Base-by-base conservation (phyloP, 2,329 filamentous ascomycete genomes). In the Lachnellula cervina region DNA sequence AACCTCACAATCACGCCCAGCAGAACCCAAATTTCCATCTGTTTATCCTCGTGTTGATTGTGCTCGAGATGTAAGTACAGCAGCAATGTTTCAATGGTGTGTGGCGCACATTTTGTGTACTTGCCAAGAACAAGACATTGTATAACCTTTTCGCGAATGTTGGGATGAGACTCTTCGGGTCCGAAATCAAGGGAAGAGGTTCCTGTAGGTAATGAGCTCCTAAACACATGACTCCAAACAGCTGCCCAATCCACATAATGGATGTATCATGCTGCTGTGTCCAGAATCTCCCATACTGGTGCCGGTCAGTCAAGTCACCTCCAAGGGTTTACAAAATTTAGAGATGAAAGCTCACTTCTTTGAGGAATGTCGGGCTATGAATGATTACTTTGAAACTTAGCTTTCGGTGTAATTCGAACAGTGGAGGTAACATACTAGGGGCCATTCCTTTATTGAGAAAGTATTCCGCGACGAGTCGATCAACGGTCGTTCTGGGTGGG, bases 1-100 rank as follows among this genome's bases (percentile, higher is more conserved):
- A 81, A 68, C 13, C 80, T 76, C 44, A 83, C 71, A 38, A 76
- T 71, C 2, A 80, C 73, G 3, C 76, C 75, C 0, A 74, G 76
- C 16, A 83, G 68, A 49, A 83, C 67, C 66, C 81, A 84, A 64
- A 75, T 77, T 59, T 77, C 77, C 69, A 79, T 78, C 64, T 81
- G 78, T 14, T 74, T 73, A 19, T 74, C 73, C n/a, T 75, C 72
- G 64, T 75, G 77, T 50, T 75, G 70, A 32, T 81, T 64, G 60
- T 82, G 81, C 56, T 81, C 76, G 1, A 75, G 72, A 60, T 82
- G 76, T 21, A 76, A 71, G 55, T 80, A 81, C 11, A 82, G 68
- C 7, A 82, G 58, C 44, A 83, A 74, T 2, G 79, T 76, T 48
- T 77, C 76, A 16, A 82, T 68, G 1, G 78, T 82, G 46, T 69